Evolutionary conservation across 805 yeast genomes (phyloP), one percentile per base, ranked within the genome.

Genomic region (Suhomyces xylopsoci): DNA sequence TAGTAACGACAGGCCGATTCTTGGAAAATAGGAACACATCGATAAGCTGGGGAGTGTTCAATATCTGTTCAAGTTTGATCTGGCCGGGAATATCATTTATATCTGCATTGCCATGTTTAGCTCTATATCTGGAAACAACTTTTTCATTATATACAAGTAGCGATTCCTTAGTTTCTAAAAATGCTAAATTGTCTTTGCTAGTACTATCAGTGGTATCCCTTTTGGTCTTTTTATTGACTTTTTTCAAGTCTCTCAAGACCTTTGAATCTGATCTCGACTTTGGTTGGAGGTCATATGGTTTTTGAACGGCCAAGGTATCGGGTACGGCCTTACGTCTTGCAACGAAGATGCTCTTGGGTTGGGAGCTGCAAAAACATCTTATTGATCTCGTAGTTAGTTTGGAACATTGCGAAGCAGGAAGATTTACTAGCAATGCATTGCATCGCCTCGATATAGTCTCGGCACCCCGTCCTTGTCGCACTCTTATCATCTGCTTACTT

Each of bases 201-300:
- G 73, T 67, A 10, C 20, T 41, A 52, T 71, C 77, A 1, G 51
- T 48, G 1, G 74, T 62, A 24, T 70, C 76, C 49, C 70, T 51
- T 52, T 69, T 70, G 2, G 68, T 65, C 52, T 58, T 69, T 47
- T 51, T 59, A 8, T 49, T 49, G n/a, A 57, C 48, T 19, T 42
- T 51, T 30, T 51, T 47, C 38, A 56, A 52, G 38, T 54, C 50
- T 8, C 47, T 49, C 22, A 46, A 43, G 22, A 48, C 55, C 36
- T 44, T 53, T n/a, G 41, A 36, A 15, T 24, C 40, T 10, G 44
- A 36, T 22, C 45, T 45, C 6, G 19, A 28, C 45, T 19, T 46
- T 26, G 28, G 17, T 14, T 17, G 36, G 5, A 9, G 22, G 10
- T 38, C 42, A 19, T 14, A 38, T 10, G 47, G 17, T 24, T 15